Evolutionary conservation across 495 filamentous ascomycete genomes (phyloP).

Genomic region (Lophiostoma macrostomum): DNA sequence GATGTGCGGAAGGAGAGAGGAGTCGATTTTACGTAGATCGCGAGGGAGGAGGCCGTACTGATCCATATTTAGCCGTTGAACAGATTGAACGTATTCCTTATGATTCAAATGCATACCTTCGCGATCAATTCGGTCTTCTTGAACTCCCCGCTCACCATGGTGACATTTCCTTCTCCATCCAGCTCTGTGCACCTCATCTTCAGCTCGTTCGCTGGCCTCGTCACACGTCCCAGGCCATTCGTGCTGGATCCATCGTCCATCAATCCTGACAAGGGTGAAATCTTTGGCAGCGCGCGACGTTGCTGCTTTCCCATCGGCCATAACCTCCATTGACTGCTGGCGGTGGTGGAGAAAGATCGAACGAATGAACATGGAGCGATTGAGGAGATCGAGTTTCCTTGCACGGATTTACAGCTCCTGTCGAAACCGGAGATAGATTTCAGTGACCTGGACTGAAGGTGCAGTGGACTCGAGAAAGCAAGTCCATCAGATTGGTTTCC

Average conservation of each 20-base stretch:
- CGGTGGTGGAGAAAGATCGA: conserved; percentile 20
- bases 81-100: background rate
- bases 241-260: conserved; percentile 41
- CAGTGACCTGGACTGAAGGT: too few species aligned
- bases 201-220: conserved; percentile 76
- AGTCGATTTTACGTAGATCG: conserved; percentile 96
- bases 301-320: too few species aligned
- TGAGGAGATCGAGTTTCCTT: background rate
- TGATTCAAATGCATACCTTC: conserved; percentile 59
- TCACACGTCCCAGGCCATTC: conserved; percentile 52
- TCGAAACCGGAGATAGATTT: too few species aligned
- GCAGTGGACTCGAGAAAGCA: background rate
- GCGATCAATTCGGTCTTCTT: conserved; percentile 95
- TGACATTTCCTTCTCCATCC: conserved; percentile 88
- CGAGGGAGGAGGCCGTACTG: conserved; percentile 94
- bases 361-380: background rate
- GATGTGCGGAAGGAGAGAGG: conserved; percentile 95
- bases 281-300: too few species aligned
- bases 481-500: too few species aligned
- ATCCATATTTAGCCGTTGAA: background rate
- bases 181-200: conserved; percentile 91
- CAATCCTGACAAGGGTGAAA: conserved; percentile 46
- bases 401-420: too few species aligned
- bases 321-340: too few species aligned
- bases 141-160: conserved; percentile 92